Conservation (phyloP, 495 filamentous ascomycete species). For the Bryoglossum gracile region DNA sequence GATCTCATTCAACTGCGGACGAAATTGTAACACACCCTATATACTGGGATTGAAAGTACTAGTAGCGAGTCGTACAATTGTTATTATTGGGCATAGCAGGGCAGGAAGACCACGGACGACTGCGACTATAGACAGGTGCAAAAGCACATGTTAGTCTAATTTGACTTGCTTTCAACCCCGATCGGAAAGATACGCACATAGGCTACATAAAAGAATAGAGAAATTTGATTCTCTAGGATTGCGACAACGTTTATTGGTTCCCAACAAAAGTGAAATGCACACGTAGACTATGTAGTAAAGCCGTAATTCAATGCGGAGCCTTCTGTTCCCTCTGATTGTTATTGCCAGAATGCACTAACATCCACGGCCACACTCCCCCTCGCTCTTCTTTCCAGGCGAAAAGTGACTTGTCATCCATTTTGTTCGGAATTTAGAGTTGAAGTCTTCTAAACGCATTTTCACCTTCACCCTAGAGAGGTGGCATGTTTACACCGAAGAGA, state of each 20-base stretch:
- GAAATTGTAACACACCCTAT: too few relatives aligned
- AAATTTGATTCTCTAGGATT: too few relatives aligned
- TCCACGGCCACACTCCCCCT: slow-evolving; percentile 5
- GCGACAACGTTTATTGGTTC: too few relatives aligned
- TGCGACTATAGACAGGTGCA: slow-evolving; percentile 87
- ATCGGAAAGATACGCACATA: too few relatives aligned
- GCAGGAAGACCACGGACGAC: slow-evolving; percentile 90
- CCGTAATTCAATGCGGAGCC: slow-evolving; percentile 7
- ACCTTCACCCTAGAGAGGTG: slow-evolving; percentile 12
- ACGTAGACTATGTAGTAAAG: too few relatives aligned
- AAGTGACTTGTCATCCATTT: slow-evolving; percentile 13
- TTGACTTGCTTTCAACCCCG: slow-evolving; percentile 87
- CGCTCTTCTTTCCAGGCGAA: slow-evolving; percentile 13
- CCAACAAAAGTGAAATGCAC: too few relatives aligned
- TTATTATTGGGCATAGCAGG: slow-evolving; percentile 97
- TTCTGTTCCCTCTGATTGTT: slow-evolving; percentile 6
- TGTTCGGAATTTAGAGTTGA: slow-evolving; percentile 11
- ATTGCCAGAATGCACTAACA: slow-evolving; percentile 2
- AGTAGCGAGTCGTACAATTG: too few relatives aligned
- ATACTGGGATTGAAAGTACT: too few relatives aligned
- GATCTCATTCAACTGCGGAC: too few relatives aligned
- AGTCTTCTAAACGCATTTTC: slow-evolving; percentile 10
- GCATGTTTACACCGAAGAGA: slow-evolving; percentile 14
- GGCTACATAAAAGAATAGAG: too few relatives aligned
- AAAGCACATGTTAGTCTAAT: slow-evolving; percentile 94